Evolutionary conservation across 805 yeast species (phyloP), one percentile per base, ranked within the genome.

Genomic region (Zygosaccharomyces rouxii): DNA sequence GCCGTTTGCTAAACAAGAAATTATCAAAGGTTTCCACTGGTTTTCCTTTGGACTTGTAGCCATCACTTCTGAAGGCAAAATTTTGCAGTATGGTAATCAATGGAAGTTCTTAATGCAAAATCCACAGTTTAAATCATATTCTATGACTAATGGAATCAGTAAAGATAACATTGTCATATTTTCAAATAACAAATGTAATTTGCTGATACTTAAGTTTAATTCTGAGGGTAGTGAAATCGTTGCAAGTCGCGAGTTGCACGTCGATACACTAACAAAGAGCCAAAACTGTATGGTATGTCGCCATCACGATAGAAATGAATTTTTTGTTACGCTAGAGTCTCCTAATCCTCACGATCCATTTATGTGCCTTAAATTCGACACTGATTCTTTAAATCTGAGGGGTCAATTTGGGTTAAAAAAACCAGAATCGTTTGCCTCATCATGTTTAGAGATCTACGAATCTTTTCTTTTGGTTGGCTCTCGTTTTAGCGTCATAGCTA

Each of bases 321-420:
- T 71, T 41, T 35, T 59, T 1, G 37, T 48, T 25, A 22, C 44
- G 5, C 35, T 80, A 0, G 94, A 86, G 55, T 80, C 88, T 13
- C 90, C 94, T 37, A 81, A 84, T 57, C 83, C 85, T 1, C 69
- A 66, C 3, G 81, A 79, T 42, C 77, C 80, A 3, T 71, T 85
- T 42, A 51, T 74, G 3, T 61, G 80, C 16, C 57, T 72, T 46
- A 70, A 69, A 33, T 55, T 82, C 38, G 56, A 65, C 23, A 48
- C 56, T 2, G 19, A 38, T 0, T 58, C 62, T 1, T 57, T 77
- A 2, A 57, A 62, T 2, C 33, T 72, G 3, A 38, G 46, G 2
- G 44, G 54, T 3, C 54, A 53, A 14, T 55, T 53, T 13, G 41
- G 38, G 2, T 57, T 66, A 3, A 70, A 59, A 14, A 79, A 77